phyloP scores from a whole-genome alignment of 805 yeast species.

The Starmerella stellata region DNA sequence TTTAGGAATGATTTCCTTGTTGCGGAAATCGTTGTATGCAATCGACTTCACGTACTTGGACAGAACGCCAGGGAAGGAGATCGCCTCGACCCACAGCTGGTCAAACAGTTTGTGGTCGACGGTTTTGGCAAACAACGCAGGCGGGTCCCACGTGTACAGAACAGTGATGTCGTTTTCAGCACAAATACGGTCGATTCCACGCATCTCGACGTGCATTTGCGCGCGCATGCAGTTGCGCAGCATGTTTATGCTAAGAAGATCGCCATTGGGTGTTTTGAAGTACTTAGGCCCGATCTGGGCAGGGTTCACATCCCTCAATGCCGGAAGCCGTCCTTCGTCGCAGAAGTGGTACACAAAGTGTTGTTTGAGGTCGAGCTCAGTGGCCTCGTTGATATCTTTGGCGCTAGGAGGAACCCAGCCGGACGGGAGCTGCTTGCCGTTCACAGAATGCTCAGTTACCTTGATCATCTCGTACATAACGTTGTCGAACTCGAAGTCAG shows the following conservation, averaged over 20 bases:
- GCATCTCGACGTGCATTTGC: conserved; percentile 11
- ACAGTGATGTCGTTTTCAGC: neutral
- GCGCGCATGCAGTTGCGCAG: conserved; percentile 6
- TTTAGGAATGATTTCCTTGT: conserved; percentile 4
- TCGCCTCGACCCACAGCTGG: conserved; percentile 9
- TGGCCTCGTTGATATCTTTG: neutral
- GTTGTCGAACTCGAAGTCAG: conserved; percentile 14
- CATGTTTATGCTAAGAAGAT: conserved; percentile 8
- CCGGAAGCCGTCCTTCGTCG: conserved; percentile 2
- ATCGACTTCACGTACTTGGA: conserved; percentile 4
- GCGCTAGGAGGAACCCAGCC: conserved; percentile 2
- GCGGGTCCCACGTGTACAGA: conserved; percentile 18
- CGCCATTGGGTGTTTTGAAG: neutral
- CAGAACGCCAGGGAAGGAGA: conserved; percentile 4
- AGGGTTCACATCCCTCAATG: neutral
- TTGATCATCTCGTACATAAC: conserved; percentile 11
- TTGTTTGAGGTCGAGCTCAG: conserved; percentile 8
- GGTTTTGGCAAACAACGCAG: conserved; percentile 13
- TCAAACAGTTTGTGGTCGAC: conserved; percentile 9
- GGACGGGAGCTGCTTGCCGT: conserved; percentile 3
- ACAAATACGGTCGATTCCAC: conserved; percentile 1
- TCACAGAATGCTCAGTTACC: conserved; percentile 1
- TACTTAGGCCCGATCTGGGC: neutral
- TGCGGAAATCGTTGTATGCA: conserved; percentile 14
- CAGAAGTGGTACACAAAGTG: conserved; percentile 6